phyloP scores from a whole-genome alignment of 2,329 filamentous ascomycete species.

The Aspergillus sp. region DNA sequence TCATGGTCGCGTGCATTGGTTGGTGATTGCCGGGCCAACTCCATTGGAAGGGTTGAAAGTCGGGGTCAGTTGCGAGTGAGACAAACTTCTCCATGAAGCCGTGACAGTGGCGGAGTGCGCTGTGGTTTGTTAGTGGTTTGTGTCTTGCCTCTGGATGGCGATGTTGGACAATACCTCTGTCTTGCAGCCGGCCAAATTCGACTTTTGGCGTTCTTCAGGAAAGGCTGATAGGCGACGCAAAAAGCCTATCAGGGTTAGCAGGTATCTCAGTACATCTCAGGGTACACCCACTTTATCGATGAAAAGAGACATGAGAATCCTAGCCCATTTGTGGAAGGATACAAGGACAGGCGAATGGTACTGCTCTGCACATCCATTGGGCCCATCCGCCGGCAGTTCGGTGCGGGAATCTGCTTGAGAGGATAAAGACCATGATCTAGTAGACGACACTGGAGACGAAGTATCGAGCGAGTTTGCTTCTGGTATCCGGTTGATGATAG shows the following conservation, averaged over 20 bases:
- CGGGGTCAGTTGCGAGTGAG: conserved; percentile 48
- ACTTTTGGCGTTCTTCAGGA: conserved; percentile 51
- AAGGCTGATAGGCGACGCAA: conserved; percentile 52
- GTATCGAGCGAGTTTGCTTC: conserved; percentile 28
- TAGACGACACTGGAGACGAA: conserved; percentile 21
- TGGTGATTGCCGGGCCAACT: conserved; percentile 47
- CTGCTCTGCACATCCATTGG: conserved; percentile 42
- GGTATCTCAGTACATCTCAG: neutral
- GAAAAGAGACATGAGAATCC: conserved; percentile 47
- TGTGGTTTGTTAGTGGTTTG: conserved; percentile 17
- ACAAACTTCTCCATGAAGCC: conserved; percentile 54
- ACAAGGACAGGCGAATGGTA: conserved; percentile 47
- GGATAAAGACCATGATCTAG: conserved; percentile 29
- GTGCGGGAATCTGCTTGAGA: conserved; percentile 29
- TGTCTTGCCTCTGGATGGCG: neutral
- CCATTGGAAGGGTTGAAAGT: conserved; percentile 53
- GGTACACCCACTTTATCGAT: conserved; percentile 42
- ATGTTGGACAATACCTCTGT: conserved; percentile 38
- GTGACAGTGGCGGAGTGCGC: conserved; percentile 50
- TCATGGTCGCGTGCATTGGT: conserved; percentile 38
- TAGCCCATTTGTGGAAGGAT: conserved; percentile 51
- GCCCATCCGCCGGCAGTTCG: conserved; percentile 40
- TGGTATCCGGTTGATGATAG: conserved; percentile 48
- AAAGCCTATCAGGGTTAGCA: conserved; percentile 27
- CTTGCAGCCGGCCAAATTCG: conserved; percentile 50